Conservation (phyloP, 1,139 yeast genomes). For the Blastobotrys petasosporus region DNA sequence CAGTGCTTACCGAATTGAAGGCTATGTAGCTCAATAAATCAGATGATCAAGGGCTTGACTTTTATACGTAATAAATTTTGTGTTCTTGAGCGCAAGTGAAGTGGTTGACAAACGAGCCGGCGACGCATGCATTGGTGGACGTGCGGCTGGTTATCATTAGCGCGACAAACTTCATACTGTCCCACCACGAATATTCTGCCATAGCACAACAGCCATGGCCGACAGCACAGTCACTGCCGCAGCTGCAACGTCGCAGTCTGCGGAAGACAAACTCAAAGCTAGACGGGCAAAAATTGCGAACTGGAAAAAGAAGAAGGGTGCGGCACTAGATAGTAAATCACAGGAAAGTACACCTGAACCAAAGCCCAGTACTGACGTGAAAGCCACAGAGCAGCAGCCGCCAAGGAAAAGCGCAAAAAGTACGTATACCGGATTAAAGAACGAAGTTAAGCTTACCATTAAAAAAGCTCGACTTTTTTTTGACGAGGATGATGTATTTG, state of each 20-base stretch:
- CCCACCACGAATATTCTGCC: neutral
- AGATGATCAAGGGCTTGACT: neutral
- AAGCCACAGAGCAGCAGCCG: neutral
- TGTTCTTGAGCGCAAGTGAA: too few species aligned
- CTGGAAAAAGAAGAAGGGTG: conserved; percentile 9
- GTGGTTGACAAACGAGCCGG: too few species aligned
- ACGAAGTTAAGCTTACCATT: neutral
- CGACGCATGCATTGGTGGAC: neutral
- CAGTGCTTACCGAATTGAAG: too few species aligned
- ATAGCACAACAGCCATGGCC: neutral
- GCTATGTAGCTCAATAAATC: too few species aligned
- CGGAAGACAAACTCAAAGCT: neutral
- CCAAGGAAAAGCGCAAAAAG: conserved; percentile 3
- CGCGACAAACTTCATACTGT: neutral
- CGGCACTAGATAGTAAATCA: neutral
- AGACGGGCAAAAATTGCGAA: conserved; percentile 2
- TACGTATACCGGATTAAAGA: conserved; percentile 1
- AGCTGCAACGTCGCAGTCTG: neutral
- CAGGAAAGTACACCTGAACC: conserved; percentile 6
- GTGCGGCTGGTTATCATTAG: neutral
- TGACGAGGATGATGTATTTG: conserved; percentile 8
- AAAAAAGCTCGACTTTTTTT: conserved; percentile 3
- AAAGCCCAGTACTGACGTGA: neutral
- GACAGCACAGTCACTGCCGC: neutral
- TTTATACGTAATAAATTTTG: too few species aligned